phyloP scores from a whole-genome alignment of 305 asterid species.

The Salvia sclarea region DNA sequence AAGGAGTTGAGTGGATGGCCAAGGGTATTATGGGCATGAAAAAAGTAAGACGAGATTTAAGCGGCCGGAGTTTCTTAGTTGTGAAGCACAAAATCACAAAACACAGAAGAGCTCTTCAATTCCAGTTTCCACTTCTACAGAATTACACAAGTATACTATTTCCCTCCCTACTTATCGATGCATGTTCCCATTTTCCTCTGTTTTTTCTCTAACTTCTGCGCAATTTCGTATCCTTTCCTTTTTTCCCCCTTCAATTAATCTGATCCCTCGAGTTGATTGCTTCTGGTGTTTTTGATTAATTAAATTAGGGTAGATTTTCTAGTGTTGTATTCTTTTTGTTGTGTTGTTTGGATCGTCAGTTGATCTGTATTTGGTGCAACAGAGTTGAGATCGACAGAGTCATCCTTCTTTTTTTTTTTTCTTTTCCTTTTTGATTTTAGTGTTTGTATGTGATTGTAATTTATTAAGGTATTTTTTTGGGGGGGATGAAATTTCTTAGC shows the following conservation, averaged over 20 bases:
- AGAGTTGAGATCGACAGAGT: conserved; percentile 26
- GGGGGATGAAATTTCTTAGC: not conserved
- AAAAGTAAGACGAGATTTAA: not conserved
- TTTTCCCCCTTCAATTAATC: not conserved
- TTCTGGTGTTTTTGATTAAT: not conserved
- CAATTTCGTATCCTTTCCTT: not conserved
- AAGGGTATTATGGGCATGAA: too few relatives aligned
- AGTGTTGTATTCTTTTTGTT: not conserved
- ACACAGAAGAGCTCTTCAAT: not conserved
- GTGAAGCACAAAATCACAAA: not conserved
- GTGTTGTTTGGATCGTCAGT: not conserved
- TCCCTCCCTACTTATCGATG: not conserved
- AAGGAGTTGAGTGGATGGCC: too few relatives aligned
- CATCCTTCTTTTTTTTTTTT: not conserved
- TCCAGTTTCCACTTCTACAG: not conserved
- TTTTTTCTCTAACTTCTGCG: not conserved
- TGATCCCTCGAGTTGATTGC: not conserved
- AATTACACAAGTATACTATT: conserved; percentile 2
- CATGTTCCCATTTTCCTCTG: not conserved
- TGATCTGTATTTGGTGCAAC: conserved; percentile 11
- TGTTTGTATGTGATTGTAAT: conserved; percentile 1
- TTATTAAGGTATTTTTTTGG: not conserved
- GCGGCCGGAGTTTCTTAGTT: not conserved
- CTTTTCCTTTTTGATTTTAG: conserved; percentile 6
- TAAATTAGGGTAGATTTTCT: not conserved